Evolutionary conservation across 345 rosid species (phyloP).

Genomic region (Excoecaria agallocha): DNA sequence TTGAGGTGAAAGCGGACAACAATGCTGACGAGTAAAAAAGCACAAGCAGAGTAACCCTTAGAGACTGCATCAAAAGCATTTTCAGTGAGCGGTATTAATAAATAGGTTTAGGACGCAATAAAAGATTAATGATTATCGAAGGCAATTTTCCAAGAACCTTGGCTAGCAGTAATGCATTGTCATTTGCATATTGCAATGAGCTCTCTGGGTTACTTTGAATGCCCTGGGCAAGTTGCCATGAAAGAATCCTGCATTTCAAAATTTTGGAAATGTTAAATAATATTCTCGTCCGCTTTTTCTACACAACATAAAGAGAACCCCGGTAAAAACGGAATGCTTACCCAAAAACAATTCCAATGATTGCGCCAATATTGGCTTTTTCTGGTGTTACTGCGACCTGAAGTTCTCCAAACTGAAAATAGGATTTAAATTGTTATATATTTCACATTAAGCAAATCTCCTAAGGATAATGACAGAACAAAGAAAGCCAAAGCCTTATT

Average conservation of each 20-base stretch:
- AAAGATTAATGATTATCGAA: background rate
- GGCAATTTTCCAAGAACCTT: conserved; percentile 46
- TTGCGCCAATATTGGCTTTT: conserved; percentile 76
- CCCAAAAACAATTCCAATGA: conserved; percentile 67
- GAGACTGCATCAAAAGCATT: conserved; percentile 56
- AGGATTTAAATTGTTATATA: background rate
- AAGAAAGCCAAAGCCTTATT: background rate
- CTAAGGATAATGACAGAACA: conserved; percentile 6
- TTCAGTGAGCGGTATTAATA: background rate
- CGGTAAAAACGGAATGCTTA: conserved; percentile 30
- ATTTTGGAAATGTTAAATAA: background rate
- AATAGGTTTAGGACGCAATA: conserved; percentile 4
- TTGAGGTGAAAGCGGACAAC: conserved; percentile 55
- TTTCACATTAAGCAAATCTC: background rate
- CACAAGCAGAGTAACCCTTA: conserved; percentile 69
- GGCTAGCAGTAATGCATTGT: conserved; percentile 73
- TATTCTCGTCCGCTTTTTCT: background rate
- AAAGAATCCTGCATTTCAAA: conserved; percentile 59
- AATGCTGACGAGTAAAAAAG: conserved; percentile 56
- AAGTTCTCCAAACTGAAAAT: conserved; percentile 84
- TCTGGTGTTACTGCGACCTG: conserved; percentile 71
- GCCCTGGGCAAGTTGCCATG: conserved; percentile 79
- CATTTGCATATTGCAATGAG: conserved; percentile 86
- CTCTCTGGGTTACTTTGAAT: conserved; percentile 70
- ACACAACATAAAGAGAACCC: background rate